Base-by-base conservation (phyloP, 1,139 yeast genomes). In the Yamadazyma trypodendri region DNA sequence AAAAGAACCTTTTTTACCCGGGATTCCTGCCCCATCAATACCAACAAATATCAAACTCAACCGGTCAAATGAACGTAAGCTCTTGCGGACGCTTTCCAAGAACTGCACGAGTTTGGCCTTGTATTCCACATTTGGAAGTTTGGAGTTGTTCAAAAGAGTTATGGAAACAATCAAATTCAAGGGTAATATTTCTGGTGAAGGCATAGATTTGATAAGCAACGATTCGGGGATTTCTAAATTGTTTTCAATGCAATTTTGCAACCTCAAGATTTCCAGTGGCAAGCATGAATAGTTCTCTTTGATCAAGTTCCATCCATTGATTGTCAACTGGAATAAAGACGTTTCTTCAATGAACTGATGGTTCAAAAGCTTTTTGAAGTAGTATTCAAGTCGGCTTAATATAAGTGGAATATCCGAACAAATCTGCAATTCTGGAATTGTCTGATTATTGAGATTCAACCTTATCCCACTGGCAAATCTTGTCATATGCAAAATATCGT, bases 31-130 rank as follows among this genome's bases (percentile, higher is more conserved):
- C 1, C 75, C 70, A 48, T 75, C 70, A 37, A 68, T 61, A 1
- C 84, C 84, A 14, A 77, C 56, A 28, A 79, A 63, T 0, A 81
- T 72, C 18, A 81, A 46, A 0, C 84, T 85, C 9, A 81, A 51
- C 34, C 63, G 65, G 52, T 81, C 87, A n/a, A 55, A 50, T 0
- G 61, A 54, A 27, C 70, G 56, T 34, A 81, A 50, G 0, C 50
- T 45, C 1, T 49, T 37, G 29, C 72, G 45, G 7, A 66, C 50
- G 2, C 42, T 49, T 5, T 45, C 50, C 3, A 79, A 40, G 3
- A 58, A 45, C 0, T 44, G 31, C 31, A 60, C 59, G 2, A 76
- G 35, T 5, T 53, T 41, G 0, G 18, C n/a, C 25, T 60, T 53
- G 47, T 67, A 74, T 9, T 65, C 71, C 0, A 49, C 50, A 42